Conservation (phyloP, 106 monocot genomes). For the Xerophyta viscosa region DNA sequence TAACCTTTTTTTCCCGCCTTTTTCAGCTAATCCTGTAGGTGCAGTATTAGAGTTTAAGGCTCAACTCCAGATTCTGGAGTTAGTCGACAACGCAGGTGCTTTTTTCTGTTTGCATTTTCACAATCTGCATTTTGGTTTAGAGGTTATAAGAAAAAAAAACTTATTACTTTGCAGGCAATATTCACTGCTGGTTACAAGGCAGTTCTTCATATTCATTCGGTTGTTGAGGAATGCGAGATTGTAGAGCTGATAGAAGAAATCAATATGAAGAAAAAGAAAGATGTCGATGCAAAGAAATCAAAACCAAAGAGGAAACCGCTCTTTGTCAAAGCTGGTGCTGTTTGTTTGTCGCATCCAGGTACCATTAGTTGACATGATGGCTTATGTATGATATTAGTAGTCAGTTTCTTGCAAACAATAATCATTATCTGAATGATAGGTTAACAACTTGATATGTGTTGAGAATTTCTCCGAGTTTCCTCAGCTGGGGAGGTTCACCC, state of each 20-base stretch:
- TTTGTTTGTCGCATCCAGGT: constrained; percentile 90
- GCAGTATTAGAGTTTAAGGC: constrained; percentile 71
- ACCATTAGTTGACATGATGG: not conserved
- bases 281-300: constrained; percentile 76
- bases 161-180: constrained; percentile 50
- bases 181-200: constrained; percentile 99
- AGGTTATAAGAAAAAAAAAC: not conserved
- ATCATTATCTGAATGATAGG: constrained; percentile 24
- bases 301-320: constrained; percentile 85
- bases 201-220: constrained; percentile 78
- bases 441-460: constrained; percentile 83
- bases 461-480: constrained; percentile 82
- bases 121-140: not conserved
- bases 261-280: constrained; percentile 73
- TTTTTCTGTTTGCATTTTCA: too few species aligned
- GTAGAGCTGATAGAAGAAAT: constrained; percentile 92
- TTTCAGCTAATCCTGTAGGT: constrained; percentile 62
- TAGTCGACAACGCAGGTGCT: constrained; percentile 82
- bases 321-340: constrained; percentile 91
- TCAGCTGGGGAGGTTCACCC: constrained; percentile 94
- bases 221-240: constrained; percentile 97
- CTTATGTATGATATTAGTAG: not conserved
- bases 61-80: constrained; percentile 89
- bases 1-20: not conserved
- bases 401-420: not conserved